Conservation (phyloP, 1,139 yeast species). For the Taiozyma sp. region DNA sequence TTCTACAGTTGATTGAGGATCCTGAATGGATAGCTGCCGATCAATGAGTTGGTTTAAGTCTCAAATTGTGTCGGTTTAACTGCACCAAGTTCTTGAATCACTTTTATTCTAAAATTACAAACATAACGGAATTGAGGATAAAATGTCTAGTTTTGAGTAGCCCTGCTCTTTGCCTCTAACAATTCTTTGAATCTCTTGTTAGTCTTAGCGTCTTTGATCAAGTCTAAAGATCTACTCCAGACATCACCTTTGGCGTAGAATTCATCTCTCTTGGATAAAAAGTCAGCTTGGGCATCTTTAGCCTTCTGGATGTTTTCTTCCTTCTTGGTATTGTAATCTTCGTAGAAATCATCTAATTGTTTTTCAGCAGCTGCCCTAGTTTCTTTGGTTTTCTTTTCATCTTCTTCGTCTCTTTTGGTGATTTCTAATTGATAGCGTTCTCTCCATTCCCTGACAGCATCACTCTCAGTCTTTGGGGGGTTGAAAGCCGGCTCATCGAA, state of each 20-base stretch:
- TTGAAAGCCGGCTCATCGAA: constrained; percentile 25
- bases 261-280: constrained; percentile 71
- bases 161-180: constrained; percentile 22
- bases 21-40: too few species aligned
- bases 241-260: constrained; percentile 62
- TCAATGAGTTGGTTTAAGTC: too few species aligned
- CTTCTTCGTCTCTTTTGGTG: constrained; percentile 73
- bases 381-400: constrained; percentile 60
- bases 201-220: constrained; percentile 40
- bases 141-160: constrained; percentile 9
- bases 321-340: constrained; percentile 83
- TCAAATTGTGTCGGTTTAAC: too few species aligned
- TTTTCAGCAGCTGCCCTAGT: constrained; percentile 76
- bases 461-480: constrained; percentile 31
- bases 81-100: not conserved
- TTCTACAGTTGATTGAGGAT: too few species aligned
- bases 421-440: constrained; percentile 81
- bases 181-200: constrained; percentile 27
- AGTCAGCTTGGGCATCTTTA: constrained; percentile 64
- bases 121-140: not conserved
- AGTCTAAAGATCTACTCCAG: constrained; percentile 77
- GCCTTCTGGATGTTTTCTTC: constrained; percentile 67
- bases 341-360: constrained; percentile 91
- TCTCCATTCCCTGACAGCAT: constrained; percentile 73
- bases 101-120: not conserved